Evolutionary conservation across 2,329 filamentous ascomycete species (phyloP).

Genomic region (Sordariomycetes sp.): DNA sequence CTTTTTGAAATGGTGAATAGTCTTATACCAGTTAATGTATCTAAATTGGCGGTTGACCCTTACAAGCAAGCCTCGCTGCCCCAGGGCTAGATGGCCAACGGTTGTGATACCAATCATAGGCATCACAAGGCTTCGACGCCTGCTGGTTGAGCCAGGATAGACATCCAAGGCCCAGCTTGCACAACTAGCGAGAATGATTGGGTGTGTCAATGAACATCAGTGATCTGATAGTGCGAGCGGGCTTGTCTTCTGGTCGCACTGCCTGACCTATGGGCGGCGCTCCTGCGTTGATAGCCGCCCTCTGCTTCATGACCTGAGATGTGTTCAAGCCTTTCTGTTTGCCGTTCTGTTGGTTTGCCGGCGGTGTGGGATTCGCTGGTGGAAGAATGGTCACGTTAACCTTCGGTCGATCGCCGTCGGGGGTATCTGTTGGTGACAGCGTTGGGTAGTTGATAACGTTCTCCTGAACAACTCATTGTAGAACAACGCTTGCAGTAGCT

Average conservation of each 20-base stretch:
- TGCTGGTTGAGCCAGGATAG: too few relatives aligned
- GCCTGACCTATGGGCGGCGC: constrained; percentile 41
- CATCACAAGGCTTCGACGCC: too few relatives aligned
- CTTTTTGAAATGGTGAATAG: too few relatives aligned
- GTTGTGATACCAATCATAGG: too few relatives aligned
- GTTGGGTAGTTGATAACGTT: constrained; percentile 86
- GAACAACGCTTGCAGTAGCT: constrained; percentile 98
- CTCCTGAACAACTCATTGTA: constrained; percentile 88
- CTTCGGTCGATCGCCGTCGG: constrained; percentile 48
- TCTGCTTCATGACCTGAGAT: constrained; percentile 47
- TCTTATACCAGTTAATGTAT: too few relatives aligned
- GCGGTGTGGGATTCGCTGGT: constrained; percentile 34
- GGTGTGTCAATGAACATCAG: too few relatives aligned
- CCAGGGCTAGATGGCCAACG: too few relatives aligned
- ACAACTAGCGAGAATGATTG: too few relatives aligned
- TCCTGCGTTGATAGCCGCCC: constrained; percentile 43
- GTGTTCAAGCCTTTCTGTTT: constrained; percentile 43
- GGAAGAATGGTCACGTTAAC: constrained; percentile 54
- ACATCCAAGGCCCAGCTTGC: too few relatives aligned
- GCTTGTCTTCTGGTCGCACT: constrained; percentile 76
- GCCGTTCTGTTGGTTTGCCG: constrained; percentile 18
- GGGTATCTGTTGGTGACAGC: constrained; percentile 58
- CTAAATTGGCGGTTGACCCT: too few relatives aligned
- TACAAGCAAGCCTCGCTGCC: too few relatives aligned
- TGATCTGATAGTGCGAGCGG: too few relatives aligned